Conservation (phyloP, 108 stramenopile species). For the Cafeteria roenbergensis region DNA sequence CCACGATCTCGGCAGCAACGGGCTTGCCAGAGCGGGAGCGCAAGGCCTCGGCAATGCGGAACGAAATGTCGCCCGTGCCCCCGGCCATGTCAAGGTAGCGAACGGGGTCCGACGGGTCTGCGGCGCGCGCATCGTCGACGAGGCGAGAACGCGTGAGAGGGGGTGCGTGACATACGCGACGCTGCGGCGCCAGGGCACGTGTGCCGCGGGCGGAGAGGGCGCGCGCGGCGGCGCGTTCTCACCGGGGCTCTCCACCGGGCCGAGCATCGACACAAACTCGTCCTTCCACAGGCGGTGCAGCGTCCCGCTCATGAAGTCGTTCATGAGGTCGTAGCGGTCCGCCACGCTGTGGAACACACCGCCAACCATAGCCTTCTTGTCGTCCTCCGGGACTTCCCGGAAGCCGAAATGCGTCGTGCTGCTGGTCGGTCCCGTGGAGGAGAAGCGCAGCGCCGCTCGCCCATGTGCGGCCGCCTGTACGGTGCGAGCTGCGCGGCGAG, state of each 20-base stretch:
- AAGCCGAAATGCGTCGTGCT: conserved; percentile 28
- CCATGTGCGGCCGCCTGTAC: too few species aligned
- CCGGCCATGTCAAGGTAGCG: conserved; percentile 83
- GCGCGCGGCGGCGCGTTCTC: not conserved
- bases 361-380: conserved; percentile 52
- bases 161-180: not conserved
- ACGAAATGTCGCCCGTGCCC: conserved; percentile 93
- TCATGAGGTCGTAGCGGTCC: conserved; percentile 83
- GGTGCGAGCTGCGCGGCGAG: too few species aligned
- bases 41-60: conserved; percentile 70
- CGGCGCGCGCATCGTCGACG: too few species aligned
- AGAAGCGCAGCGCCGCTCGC: not conserved
- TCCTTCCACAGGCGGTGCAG: conserved; percentile 91
- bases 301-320: conserved; percentile 89
- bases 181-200: not conserved
- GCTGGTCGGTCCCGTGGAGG: not conserved
- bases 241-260: conserved; percentile 7
- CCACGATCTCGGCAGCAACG: conserved; percentile 70
- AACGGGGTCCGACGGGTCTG: too few species aligned
- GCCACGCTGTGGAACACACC: conserved; percentile 74
- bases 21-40: conserved; percentile 48
- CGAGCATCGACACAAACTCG: conserved; percentile 57
- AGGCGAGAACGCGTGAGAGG: too few species aligned
- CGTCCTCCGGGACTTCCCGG: conserved; percentile 8
- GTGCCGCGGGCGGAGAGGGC: not conserved